Evolutionary conservation across 345 rosid genomes (phyloP), one percentile per base, ranked within the genome.

Genomic region (Cardamine resedifolia): DNA sequence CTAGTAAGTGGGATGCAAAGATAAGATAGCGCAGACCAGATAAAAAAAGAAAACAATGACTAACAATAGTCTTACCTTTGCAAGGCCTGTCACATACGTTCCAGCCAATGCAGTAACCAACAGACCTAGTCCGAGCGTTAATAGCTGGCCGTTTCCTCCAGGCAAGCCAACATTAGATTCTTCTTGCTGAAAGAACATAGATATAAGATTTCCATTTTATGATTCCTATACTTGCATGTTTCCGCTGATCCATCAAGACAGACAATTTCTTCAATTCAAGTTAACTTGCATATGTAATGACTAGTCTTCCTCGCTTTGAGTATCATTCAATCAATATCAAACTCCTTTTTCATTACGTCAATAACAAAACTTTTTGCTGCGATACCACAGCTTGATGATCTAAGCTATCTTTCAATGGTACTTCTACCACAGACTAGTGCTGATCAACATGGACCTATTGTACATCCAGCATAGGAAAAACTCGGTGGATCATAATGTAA

Each of bases 101-200:
- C 90, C 99, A 27, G 96, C 97, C 53, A 95, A 41, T 58, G 94
- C 99, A 45, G 96, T 91, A 28, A 75, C 90, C 80, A 95, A 56
- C 55, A 95, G 82, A 72, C 97, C 96, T 26, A 90, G 33, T n/a
- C 93, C 99, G 11, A 95, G 88, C 11, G 96, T 91, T 80, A 84
- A 70, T 16, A 95, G 77, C 84, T 85, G 88, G 39, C 90, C 82
- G 57, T 86, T 90, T 79, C 97, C 96, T 77, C 95, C 95, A 2
- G 80, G 28, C 41, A 88, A 74, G 53, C 86, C 91, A 31, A 86
- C 36, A 15, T 82, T 86, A 10, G 97, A 85, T 72, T 90, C 99
- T 33, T 95, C 97, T 85, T 90, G 96, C 99, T 95, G 88, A 64
- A 77, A 80, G 58, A 69, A 53, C 41, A 39, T 14, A 61, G 12